These are phyloP conservation scores for Nakaseomyces delphensis DNA, from an alignment of 1,139 yeast genomes.

Conservation along the genomic window DNA sequence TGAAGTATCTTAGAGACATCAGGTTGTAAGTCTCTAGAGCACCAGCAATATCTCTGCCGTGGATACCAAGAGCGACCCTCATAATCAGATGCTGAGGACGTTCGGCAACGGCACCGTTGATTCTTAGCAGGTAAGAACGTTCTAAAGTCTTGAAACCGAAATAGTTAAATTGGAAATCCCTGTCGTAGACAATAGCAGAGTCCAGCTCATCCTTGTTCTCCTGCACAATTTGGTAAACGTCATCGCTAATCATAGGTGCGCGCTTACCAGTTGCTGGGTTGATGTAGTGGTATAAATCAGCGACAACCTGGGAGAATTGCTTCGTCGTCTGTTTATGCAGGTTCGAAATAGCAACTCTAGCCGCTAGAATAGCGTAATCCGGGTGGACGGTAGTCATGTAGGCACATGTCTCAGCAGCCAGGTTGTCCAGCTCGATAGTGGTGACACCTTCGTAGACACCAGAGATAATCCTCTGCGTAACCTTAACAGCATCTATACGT, in stretches of 20 bases:
- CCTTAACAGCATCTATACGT: slow-evolving; percentile 75
- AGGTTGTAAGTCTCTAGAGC: slow-evolving; percentile 72
- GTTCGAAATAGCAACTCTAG: slow-evolving; percentile 86
- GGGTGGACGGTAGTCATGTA: slow-evolving; percentile 96
- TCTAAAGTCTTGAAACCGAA: slow-evolving; percentile 84
- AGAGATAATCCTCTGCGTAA: slow-evolving; percentile 80
- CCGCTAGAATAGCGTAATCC: slow-evolving; percentile 89
- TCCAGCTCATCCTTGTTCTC: slow-evolving; percentile 58
- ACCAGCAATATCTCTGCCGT: slow-evolving; percentile 59
- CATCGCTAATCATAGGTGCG: slow-evolving; percentile 53
- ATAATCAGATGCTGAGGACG: slow-evolving; percentile 83
- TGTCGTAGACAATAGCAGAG: slow-evolving; percentile 66
- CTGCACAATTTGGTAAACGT: slow-evolving; percentile 51
- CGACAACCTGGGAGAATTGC: slow-evolving; percentile 67
- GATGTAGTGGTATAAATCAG: slow-evolving; percentile 52
- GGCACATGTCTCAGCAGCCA: slow-evolving; percentile 97
- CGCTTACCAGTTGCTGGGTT: slow-evolving; percentile 65
- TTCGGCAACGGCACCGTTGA: slow-evolving; percentile 62
- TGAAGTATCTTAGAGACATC: slow-evolving; percentile 76
- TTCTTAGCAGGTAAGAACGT: slow-evolving; percentile 66
- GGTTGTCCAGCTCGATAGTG: slow-evolving; percentile 86
- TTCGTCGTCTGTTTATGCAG: slow-evolving; percentile 87
- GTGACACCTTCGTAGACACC: slow-evolving; percentile 96
- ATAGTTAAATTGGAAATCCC: slow-evolving; percentile 71
- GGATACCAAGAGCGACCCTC: slow-evolving; percentile 87